Evolutionary conservation across 2,329 filamentous ascomycete genomes (phyloP).

Genomic region (Cladosporium phlei): DNA sequence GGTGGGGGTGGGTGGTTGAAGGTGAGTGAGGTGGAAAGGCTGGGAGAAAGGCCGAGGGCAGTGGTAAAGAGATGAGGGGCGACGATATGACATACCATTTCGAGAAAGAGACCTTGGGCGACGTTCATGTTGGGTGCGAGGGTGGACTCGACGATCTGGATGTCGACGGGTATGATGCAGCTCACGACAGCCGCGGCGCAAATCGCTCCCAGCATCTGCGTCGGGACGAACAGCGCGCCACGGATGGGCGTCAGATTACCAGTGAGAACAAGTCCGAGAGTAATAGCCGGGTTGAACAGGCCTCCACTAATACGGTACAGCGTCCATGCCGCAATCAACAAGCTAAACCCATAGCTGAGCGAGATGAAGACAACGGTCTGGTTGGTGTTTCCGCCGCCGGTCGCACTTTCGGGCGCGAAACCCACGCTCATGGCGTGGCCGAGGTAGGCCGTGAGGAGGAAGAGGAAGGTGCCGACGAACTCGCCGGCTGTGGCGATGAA

Average conservation of each 20-base stretch:
- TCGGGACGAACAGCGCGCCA: slow-evolving; percentile 26
- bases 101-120: slow-evolving; percentile 36
- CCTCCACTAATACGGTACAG: slow-evolving; percentile 29
- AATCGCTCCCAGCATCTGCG: slow-evolving; percentile 29
- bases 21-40: no score
- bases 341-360: slow-evolving; percentile 28
- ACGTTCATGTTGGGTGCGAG: slow-evolving; percentile 25
- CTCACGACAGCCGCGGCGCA: slow-evolving; percentile 28
- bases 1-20: neutral
- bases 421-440: slow-evolving; percentile 26
- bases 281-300: slow-evolving; percentile 31
- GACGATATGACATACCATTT: slow-evolving; percentile 40
- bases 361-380: slow-evolving; percentile 28
- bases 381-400: slow-evolving; percentile 19
- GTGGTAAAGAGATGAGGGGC: no score
- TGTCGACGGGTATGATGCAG: slow-evolving; percentile 28
- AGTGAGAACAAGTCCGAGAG: slow-evolving; percentile 28
- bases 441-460: slow-evolving; percentile 32
- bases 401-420: slow-evolving; percentile 18
- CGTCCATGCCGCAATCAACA: slow-evolving; percentile 29
- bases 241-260: slow-evolving; percentile 25
- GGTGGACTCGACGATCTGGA: slow-evolving; percentile 33
- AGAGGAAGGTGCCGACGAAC: slow-evolving; percentile 34
- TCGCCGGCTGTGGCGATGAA: slow-evolving; percentile 27
- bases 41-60: no score